phyloP scores from a whole-genome alignment of 2,329 filamentous ascomycete species.

The Myriangium duriaei region DNA sequence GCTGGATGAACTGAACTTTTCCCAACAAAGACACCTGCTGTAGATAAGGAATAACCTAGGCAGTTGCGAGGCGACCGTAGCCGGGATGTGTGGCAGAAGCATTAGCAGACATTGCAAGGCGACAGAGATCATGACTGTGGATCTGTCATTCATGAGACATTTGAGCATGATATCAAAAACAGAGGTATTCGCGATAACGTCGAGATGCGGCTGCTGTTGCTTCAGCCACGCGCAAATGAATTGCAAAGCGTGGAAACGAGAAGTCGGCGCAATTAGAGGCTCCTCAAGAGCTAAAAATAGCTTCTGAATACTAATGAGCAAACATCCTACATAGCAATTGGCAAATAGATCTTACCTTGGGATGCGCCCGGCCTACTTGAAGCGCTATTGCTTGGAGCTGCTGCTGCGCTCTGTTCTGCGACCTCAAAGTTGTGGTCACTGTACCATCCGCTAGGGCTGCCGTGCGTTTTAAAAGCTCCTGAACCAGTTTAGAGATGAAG shows the following conservation, averaged over 20 bases:
- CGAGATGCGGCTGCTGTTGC: constrained; percentile 65
- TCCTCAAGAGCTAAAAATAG: constrained; percentile 54
- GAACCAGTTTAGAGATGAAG: constrained; percentile 42
- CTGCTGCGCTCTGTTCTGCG: constrained; percentile 31
- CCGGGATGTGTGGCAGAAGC: constrained; percentile 71
- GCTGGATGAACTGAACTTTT: constrained; percentile 35
- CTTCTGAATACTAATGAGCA: constrained; percentile 33
- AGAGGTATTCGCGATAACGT: constrained; percentile 58
- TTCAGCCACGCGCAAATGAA: constrained; percentile 63
- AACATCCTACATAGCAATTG: not conserved
- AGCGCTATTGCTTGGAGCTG: constrained; percentile 42
- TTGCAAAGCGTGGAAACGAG: constrained; percentile 51
- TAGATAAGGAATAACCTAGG: constrained; percentile 72
- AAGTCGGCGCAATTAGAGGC: constrained; percentile 51
- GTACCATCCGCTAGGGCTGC: constrained; percentile 25
- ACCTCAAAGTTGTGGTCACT: constrained; percentile 15
- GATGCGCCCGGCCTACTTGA: constrained; percentile 55
- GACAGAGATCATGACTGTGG: constrained; percentile 62
- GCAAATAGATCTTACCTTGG: constrained; percentile 30
- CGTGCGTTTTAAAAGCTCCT: constrained; percentile 32
- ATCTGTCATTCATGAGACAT: constrained; percentile 66
- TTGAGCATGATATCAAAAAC: constrained; percentile 59
- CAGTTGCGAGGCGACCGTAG: constrained; percentile 54
- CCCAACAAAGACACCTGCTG: constrained; percentile 68
- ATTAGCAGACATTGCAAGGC: constrained; percentile 66